Conservation (phyloP, 139 green algal genomes). For the Tetraselmis striata region DNA sequence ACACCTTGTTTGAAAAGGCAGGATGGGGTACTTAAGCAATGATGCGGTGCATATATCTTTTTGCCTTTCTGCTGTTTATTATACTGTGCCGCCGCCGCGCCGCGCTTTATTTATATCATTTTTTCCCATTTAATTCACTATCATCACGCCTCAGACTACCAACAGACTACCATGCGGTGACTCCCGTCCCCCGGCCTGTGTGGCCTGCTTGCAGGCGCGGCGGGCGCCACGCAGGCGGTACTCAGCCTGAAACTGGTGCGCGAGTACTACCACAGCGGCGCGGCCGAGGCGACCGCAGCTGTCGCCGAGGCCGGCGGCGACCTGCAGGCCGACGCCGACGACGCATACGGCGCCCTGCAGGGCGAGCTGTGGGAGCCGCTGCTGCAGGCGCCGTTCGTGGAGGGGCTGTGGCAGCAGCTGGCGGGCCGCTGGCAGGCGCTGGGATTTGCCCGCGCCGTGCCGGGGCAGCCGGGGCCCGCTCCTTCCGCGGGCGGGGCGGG, state of each 20-base stretch:
- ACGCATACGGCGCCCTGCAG: neutral
- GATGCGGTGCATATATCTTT: too few species aligned
- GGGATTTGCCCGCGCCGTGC: neutral
- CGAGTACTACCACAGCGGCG: slow-evolving; percentile 21
- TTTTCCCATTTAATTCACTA: too few species aligned
- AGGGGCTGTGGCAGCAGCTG: slow-evolving; percentile 35
- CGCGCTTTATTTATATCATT: too few species aligned
- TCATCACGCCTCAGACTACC: too few species aligned
- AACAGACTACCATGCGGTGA: too few species aligned
- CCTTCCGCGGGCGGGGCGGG: neutral
- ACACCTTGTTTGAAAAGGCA: too few species aligned
- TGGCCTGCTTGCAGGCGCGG: neutral
- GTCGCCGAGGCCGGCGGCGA: slow-evolving; percentile 2
- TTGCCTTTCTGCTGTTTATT: too few species aligned
- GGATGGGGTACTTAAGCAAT: too few species aligned
- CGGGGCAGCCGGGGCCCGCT: neutral
- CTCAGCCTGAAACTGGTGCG: slow-evolving; percentile 36
- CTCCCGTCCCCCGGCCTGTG: neutral
- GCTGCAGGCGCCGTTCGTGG: slow-evolving; percentile 36
- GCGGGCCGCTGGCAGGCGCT: neutral
- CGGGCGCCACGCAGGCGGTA: slow-evolving; percentile 26
- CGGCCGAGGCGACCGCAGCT: slow-evolving; percentile 4
- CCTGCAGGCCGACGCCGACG: neutral
- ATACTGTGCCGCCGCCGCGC: too few species aligned
- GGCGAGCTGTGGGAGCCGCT: slow-evolving; percentile 33